Evolutionary conservation across 345 rosid species (phyloP), one percentile per base, ranked within the genome.

Genomic region (Lepidium didymum): DNA sequence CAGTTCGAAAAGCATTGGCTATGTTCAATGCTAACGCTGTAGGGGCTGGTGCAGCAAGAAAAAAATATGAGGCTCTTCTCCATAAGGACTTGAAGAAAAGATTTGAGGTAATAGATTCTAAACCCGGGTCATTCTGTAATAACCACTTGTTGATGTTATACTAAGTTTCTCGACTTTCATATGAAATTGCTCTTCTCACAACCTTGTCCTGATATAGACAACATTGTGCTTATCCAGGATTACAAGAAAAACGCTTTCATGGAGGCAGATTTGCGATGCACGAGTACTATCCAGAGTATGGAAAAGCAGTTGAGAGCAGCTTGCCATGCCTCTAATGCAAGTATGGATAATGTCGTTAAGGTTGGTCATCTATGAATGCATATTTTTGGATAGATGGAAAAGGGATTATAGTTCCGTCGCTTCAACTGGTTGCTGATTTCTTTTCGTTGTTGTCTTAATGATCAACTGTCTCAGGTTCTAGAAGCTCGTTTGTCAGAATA

Each of bases 261-360:
- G 96, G 90, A 95, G 75, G 99, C 99, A 65, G 99, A 95, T 50
- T 23, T 87, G 76, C 80, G 34, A 50, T 91, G 97, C 77, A 82
- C 94, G 56, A 83, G 66, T 73, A 43, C 85, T 53, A 78, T 91
- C 31, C 99, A 86, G 72, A 84, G 84, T 47, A 91, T 95, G 99
- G 99, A 88, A 75, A 87, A 81, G 84, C 87, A 84, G 69, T 81
- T 95, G 68, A 83, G 96, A 76, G 82, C 94, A 77, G 97, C 96
- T 69, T 95, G 99, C 70, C 89, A 91, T 80, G 80, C 93, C 74
- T 79, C 93, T 62, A 85, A 84, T 81, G 92, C 91, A 41, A 89
- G 69, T 78, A 71, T 89, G 66, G 96, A 91, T 66, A 86, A 77
- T 64, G 81, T 87, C 69, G 85, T 89, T 41, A 87, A 89, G 89